Evolutionary conservation across 2,329 filamentous ascomycete species (phyloP).

Genomic region (Aspergillus sp.): DNA sequence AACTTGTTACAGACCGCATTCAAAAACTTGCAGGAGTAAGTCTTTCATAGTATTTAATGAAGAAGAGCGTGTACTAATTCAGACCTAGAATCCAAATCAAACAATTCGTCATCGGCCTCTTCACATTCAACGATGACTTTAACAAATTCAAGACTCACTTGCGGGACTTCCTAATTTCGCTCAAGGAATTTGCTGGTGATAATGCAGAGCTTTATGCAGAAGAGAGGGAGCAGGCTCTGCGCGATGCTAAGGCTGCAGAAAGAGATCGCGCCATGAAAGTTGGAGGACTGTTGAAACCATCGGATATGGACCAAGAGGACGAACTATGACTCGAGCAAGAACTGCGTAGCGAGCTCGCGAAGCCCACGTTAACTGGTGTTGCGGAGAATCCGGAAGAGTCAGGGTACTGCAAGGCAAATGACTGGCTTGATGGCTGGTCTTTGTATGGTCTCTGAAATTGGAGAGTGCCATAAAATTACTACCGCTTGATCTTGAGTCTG

Average conservation of each 20-base stretch:
- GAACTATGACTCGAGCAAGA: slow-evolving; percentile 72
- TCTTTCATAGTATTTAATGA: slow-evolving; percentile 17
- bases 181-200: slow-evolving; percentile 95
- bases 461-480: neutral
- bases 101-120: slow-evolving; percentile 81
- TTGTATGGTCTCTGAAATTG: slow-evolving; percentile 51
- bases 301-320: slow-evolving; percentile 82
- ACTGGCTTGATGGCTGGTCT: slow-evolving; percentile 55
- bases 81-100: slow-evolving; percentile 67
- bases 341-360: slow-evolving; percentile 52
- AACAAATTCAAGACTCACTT: slow-evolving; percentile 93
- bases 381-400: slow-evolving; percentile 10
- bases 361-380: slow-evolving; percentile 32
- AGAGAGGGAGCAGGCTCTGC: slow-evolving; percentile 86
- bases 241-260: slow-evolving; percentile 77
- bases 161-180: slow-evolving; percentile 91
- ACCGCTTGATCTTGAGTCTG: neutral
- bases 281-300: slow-evolving; percentile 89
- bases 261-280: slow-evolving; percentile 90
- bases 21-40: slow-evolving; percentile 82
- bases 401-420: slow-evolving; percentile 15
- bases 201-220: slow-evolving; percentile 90
- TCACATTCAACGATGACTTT: slow-evolving; percentile 78
- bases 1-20: slow-evolving; percentile 83
- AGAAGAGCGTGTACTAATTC: slow-evolving; percentile 27